Base-by-base conservation (phyloP, 1,284 basidiomycete species). In the Kalmanozyma brasiliensis region DNA sequence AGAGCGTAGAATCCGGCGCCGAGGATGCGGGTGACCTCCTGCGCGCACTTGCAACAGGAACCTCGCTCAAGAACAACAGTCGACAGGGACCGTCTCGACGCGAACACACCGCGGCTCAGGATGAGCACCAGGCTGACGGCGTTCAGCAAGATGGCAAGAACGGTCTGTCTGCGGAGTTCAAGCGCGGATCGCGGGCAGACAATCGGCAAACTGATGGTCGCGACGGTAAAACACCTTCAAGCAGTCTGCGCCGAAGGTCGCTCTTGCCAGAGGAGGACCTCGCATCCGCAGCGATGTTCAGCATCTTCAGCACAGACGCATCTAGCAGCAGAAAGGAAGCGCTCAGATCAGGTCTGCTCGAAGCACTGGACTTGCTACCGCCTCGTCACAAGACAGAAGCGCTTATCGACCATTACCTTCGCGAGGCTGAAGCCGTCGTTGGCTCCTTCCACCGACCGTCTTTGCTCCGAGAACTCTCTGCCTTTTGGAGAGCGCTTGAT, bases 381-480 rank as follows among this genome's bases (percentile, higher is more conserved):
- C 32, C 55, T 0, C 61, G 67, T 3, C 36, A 53, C 43, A 70
- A 64, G 35, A 58, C 45, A 2, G 52, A 65, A 35, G 57, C 61
- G 3, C 53, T 70, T 16, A 43, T 72, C 40, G 44, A 61, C 4
- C 34, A 52, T 33, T 72, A 72, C 36, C 46, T 72, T 8, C 43
- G 58, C 23, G 63, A 67, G 26, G 69, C 59, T 7, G 69, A 72
- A 34, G 59, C 63, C 5, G 16, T 72, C 13, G 55, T 72, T n/a
- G 40, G 56, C 7, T 58, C 63, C 19, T 44, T 63, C 35, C 63
- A 72, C 35, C 23, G 30, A 22, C 69, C 69, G 1, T 58, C 60
- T 5, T 49, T 69, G 20, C 52, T 57, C 41, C 30, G 20, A 14
- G 52, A 66, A 44, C 45, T 63, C n/a, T 29, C 49, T n/a, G 45